Conservation (phyloP, 2,329 filamentous ascomycete species). For the Fusarium sp. region DNA sequence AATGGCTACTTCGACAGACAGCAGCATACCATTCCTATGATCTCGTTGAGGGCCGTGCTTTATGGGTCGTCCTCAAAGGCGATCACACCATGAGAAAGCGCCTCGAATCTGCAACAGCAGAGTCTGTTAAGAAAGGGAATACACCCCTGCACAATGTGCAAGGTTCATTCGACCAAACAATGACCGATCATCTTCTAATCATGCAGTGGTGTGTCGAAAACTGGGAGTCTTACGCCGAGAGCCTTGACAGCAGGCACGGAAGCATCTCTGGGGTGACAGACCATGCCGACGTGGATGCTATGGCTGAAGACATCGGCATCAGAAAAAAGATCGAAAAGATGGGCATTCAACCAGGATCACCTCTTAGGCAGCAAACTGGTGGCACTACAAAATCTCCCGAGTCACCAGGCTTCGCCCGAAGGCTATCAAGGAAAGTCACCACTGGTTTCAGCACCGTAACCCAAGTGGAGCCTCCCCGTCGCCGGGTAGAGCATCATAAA, state of each 20-base stretch:
- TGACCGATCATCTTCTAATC: constrained; percentile 3
- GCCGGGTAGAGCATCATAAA: background rate
- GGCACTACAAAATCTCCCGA: background rate
- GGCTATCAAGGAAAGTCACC: background rate
- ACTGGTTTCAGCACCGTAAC: background rate
- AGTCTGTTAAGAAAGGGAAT: background rate
- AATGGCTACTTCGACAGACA: constrained; percentile 2
- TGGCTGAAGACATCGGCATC: background rate
- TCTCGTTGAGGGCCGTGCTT: background rate
- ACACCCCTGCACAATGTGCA: no score
- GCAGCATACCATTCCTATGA: constrained; percentile 11
- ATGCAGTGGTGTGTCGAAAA: constrained; percentile 10
- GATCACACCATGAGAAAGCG: background rate
- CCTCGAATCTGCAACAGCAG: background rate
- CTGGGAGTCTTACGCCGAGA: constrained; percentile 1
- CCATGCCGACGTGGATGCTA: background rate
- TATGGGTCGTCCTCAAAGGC: constrained; percentile 11
- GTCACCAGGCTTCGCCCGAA: background rate
- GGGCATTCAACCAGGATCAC: fast-evolving
- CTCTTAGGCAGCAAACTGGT: background rate
- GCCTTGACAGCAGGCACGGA: background rate
- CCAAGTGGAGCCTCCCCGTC: background rate
- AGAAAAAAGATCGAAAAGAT: background rate
- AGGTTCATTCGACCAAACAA: no score
- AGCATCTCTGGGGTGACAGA: background rate